Evolutionary conservation across 176 grass and related monocot genomes (phyloP), one percentile per base, ranked within the genome.

Genomic region (Puccinellia tenuiflora): DNA sequence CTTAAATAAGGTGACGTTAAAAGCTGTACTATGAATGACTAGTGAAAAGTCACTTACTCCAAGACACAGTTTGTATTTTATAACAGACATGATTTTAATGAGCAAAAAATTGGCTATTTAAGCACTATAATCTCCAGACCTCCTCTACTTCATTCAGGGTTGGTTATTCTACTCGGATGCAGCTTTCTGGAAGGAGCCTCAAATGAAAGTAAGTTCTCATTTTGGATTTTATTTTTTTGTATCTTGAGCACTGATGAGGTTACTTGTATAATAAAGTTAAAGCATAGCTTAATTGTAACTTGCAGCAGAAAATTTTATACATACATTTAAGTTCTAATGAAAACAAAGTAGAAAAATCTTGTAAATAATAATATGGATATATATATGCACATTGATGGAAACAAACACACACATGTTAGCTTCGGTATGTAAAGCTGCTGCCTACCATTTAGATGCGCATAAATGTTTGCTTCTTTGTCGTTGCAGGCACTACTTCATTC

Each of bases 401-500:
- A 28, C 63, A 64, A 48, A 31, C 26, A 48, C 25, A 6, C 14
- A 48, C 1, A 20, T 71, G 50, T 55, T 47, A 46, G 37, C 9
- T 55, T 52, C 9, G 17, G 33, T 71, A 56, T 29, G 65, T 54
- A 38, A 68, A 71, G 65, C 18, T 70, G 16, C 34, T 57, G 35
- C 38, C 24, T 55, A 50, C 65, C 42, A 9, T 83, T 71, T 77
- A 35, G 4, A 83, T 81, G 34, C 5, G 18, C 54, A 80, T 57
- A 89, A 74, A 25, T 66, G n/a, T 63, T 91, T 64, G 61, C 7
- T 28, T 25, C 21, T 30, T 38, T 70, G 78, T 48, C 59, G 28
- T 84, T 93, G 48, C 84, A 98, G 95, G 95, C 95, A 82, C 84
- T 98, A 81, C 88, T 98, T 80, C 95, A 98, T 79, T 98, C 95